These are phyloP conservation scores for Misopates orontium DNA, from an alignment of 257 asterid genomes.

Conservation along the genomic window DNA sequence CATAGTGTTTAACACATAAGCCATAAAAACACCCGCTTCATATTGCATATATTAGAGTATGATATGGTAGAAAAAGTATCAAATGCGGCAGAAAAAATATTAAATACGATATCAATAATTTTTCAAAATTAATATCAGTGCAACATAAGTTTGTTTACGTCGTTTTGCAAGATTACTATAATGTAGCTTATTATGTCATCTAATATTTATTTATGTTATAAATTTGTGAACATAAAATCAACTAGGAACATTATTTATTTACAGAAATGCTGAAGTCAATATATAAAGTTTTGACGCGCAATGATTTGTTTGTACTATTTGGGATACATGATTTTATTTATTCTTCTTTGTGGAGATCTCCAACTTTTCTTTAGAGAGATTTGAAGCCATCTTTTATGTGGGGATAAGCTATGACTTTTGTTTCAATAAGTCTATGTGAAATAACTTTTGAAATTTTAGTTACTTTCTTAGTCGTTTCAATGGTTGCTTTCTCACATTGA, in stretches of 20 bases:
- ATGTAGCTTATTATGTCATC: no score
- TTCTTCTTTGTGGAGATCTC: conserved; percentile 28
- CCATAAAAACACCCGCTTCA: no score
- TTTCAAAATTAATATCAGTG: no score
- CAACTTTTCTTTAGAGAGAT: conserved; percentile 42
- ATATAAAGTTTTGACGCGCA: conserved; percentile 21
- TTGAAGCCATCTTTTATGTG: conserved; percentile 33
- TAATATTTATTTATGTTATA: no score
- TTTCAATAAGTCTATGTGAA: conserved; percentile 23
- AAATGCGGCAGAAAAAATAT: no score
- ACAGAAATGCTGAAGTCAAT: no score
- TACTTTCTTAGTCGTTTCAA: not conserved
- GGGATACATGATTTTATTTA: not conserved
- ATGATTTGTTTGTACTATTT: conserved; percentile 31
- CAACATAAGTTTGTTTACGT: no score
- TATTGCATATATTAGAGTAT: no score
- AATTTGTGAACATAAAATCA: conserved; percentile 2
- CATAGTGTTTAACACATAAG: no score
- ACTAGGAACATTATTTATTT: not conserved
- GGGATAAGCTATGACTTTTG: conserved; percentile 26
- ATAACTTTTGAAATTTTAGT: conserved; percentile 20
- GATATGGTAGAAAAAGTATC: no score
- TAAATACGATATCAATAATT: no score
- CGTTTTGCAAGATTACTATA: no score
- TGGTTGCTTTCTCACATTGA: not conserved